Evolutionary conservation across 495 filamentous ascomycete species (phyloP), one percentile per base, ranked within the genome.

Genomic region (Penicillium subrubescens): DNA sequence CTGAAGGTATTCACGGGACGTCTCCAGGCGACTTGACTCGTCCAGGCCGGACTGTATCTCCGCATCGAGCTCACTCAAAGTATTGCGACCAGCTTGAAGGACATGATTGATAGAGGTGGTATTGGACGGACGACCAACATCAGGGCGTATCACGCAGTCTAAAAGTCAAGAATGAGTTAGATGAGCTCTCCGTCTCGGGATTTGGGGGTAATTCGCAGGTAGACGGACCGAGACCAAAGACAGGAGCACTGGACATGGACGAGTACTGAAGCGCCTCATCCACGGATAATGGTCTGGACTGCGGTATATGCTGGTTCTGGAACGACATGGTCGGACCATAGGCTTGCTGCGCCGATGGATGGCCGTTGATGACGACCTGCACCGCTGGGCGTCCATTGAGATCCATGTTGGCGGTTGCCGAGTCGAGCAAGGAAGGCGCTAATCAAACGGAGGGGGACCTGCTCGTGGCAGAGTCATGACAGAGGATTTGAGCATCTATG

Each of bases 201-300:
- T 60, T 48, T 6, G 63, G 43, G 50, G 51, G 29, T n/a, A n/a
- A 39, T 46, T 55, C 46, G 21, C 25, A 48, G 48, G 29, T 41
- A 50, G 48, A 69, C 70, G 61, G 81, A 96, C 95, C 89, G 63
- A 94, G 82, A 64, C 88, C 88, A 77, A 97, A 96, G 5, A 96
- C 89, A 56, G 94, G 85, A 59, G 97, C 87, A 25, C 92, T 96
- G 25, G 91, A 92, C 75, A 97, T 89, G 3, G 95, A 94, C 17
- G 96, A 94, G 77, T 90, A 97, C 39, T 92, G 92, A 48, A 99
- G 80, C 11, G 94, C 94, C 71, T 98, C 92, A 61, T 92, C 87
- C 14, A 98, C 88, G 44, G 77, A 84, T 48, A 88, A 79, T 23
- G 87, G 79, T 54, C 83, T 78, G 25, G 71, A 65, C 53, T 65